Conservation (phyloP, 306 rosid genomes). For the Heteromeles arbutifolia region DNA sequence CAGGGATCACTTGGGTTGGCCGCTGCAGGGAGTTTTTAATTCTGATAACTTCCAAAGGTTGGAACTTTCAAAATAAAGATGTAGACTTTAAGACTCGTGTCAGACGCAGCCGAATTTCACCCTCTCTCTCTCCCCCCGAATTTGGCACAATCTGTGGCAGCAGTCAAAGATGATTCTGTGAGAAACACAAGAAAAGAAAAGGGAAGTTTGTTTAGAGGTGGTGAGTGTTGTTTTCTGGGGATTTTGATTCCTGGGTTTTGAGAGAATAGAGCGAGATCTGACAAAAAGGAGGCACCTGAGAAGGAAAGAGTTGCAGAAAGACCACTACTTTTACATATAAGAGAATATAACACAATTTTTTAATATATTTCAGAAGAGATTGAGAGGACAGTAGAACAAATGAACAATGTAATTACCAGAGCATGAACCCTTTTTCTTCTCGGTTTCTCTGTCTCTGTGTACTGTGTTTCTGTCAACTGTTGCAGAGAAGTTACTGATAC, state of each 20-base stretch:
- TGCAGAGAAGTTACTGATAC: neutral
- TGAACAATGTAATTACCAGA: neutral
- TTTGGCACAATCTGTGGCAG: neutral
- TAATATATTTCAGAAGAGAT: neutral
- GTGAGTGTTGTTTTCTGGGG: conserved; percentile 6
- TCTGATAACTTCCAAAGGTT: neutral
- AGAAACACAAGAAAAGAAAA: conserved; percentile 15
- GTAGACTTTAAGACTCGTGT: neutral
- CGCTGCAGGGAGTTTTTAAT: neutral
- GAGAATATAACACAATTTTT: neutral
- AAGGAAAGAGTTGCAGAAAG: neutral
- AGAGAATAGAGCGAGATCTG: conserved; percentile 26
- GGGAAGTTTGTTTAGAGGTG: too few species aligned
- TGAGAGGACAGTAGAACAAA: neutral
- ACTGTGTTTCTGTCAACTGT: neutral
- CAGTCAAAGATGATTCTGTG: neutral
- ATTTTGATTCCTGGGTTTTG: conserved; percentile 16
- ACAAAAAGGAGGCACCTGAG: conserved; percentile 28
- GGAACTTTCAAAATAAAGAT: neutral
- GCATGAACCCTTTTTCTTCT: neutral
- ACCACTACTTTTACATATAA: neutral
- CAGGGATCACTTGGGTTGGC: conserved; percentile 22
- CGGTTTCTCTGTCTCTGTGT: neutral
- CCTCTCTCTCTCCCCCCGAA: neutral
- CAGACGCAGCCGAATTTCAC: conserved; percentile 1